phyloP scores from a whole-genome alignment of 1,139 yeast species.

The Yamadazyma siamensis region DNA sequence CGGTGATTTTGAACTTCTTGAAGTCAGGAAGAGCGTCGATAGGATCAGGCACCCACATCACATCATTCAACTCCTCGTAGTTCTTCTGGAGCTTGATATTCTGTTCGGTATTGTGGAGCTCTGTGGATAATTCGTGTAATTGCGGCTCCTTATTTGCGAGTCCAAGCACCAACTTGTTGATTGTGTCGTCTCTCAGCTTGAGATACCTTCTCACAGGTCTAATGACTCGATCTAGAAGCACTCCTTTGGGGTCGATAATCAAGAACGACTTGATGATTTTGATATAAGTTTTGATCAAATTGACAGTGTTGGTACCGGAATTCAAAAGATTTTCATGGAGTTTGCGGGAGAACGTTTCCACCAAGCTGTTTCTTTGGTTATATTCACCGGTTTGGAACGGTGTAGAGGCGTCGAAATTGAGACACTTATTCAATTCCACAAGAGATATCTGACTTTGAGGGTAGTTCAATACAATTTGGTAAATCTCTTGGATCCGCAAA shows the following conservation, averaged over 20 bases:
- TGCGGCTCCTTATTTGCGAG: slow-evolving; percentile 52
- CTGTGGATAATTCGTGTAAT: slow-evolving; percentile 50
- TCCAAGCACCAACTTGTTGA: slow-evolving; percentile 68
- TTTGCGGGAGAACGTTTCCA: slow-evolving; percentile 47
- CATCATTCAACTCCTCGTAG: slow-evolving; percentile 39
- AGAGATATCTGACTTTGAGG: slow-evolving; percentile 62
- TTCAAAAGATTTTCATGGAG: slow-evolving; percentile 60
- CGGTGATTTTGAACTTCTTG: slow-evolving; percentile 58
- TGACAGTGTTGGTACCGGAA: slow-evolving; percentile 80
- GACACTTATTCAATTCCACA: slow-evolving; percentile 56
- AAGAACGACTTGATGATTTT: slow-evolving; percentile 71
- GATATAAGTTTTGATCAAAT: slow-evolving; percentile 67
- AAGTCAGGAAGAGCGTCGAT: slow-evolving; percentile 91
- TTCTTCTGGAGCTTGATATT: slow-evolving; percentile 11
- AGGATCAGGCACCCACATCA: slow-evolving; percentile 87
- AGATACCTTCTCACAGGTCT: slow-evolving; percentile 69
- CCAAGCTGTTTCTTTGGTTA: slow-evolving; percentile 50
- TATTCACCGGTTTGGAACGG: slow-evolving; percentile 9
- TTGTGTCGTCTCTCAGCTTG: slow-evolving; percentile 71
- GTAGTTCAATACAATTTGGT: slow-evolving; percentile 54
- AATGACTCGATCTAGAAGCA: slow-evolving; percentile 70
- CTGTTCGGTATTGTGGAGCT: slow-evolving; percentile 32
- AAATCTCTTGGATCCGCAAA: slow-evolving; percentile 61
- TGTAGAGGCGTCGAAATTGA: slow-evolving; percentile 22
- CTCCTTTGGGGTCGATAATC: slow-evolving; percentile 85